Evolutionary conservation across 2,329 filamentous ascomycete species (phyloP).

Genomic region (Trichophyton mentagrophytes): DNA sequence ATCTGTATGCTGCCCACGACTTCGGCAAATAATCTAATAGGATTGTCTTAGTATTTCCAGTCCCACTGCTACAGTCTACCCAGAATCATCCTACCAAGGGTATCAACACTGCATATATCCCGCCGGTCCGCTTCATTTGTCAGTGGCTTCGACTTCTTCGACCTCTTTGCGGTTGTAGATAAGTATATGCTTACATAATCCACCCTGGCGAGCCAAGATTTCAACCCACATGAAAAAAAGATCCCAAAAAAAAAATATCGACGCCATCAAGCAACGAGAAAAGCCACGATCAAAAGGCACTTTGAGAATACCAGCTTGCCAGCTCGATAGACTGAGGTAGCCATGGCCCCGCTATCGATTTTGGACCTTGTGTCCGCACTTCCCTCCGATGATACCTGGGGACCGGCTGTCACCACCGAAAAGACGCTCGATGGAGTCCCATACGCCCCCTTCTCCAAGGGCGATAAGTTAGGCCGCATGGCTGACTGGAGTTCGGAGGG

Average conservation of each 20-base stretch:
- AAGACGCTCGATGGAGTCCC: constrained; percentile 89
- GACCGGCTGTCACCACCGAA: constrained; percentile 66
- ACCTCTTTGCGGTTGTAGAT: not conserved
- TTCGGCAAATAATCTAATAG: not conserved
- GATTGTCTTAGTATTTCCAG: not conserved
- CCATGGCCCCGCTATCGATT: constrained; percentile 44
- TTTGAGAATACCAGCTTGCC: not conserved
- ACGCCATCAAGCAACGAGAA: not conserved
- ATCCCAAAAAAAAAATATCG: constrained; percentile 5
- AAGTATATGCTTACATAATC: constrained; percentile 4
- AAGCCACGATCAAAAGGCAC: not conserved
- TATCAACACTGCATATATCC: too few relatives aligned
- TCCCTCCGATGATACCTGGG: constrained; percentile 72
- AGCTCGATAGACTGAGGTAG: not conserved
- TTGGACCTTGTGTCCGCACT: constrained; percentile 57
- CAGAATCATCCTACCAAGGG: too few relatives aligned
- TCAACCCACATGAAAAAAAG: constrained; percentile 8
- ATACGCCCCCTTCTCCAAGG: constrained; percentile 96
- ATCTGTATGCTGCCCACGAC: not conserved
- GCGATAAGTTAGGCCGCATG: constrained; percentile 97
- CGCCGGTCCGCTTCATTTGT: too few relatives aligned
- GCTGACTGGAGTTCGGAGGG: constrained; percentile 92
- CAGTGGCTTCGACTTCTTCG: not conserved
- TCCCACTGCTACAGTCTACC: not conserved
- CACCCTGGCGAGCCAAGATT: constrained; percentile 8